Evolutionary conservation across 139 green algal genomes (phyloP), one percentile per base, ranked within the genome.

Genomic region (Asterochloris erici): DNA sequence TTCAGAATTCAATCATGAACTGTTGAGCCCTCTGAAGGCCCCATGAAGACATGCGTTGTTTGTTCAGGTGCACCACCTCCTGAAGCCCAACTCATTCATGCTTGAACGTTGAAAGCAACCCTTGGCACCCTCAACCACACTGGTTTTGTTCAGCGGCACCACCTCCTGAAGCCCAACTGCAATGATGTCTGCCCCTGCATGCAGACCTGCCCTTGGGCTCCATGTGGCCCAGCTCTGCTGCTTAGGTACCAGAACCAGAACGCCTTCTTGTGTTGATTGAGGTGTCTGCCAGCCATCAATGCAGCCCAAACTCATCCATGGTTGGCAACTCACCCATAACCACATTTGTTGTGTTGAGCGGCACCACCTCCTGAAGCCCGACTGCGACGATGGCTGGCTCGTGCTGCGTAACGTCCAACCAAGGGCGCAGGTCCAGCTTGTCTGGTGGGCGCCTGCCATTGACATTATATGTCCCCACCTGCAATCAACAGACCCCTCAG

Each of bases 301-400:
- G n/a, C n/a, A n/a, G n/a, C n/a, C n/a, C n/a, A n/a, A n/a, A n/a
- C n/a, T n/a, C n/a, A n/a, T n/a, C n/a, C n/a, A n/a, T n/a, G n/a
- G n/a, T 1, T 47, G 69, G 76, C 24, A 24, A 16, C 82, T 12
- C 61, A 83, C 89, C 90, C 63, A 86, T 90, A 63, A 95, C 90
- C 11, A 97, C 91, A 77, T 94, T 96, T 76, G 87, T 84, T 6
- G 93, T 90, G 63, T 82, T 94, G 16, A 98, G 83, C 9, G 93
- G 92, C 73, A 98, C 92, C 14, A 96, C 81, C 87, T 98, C 95
- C 83, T 97, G 92, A 68, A 98, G 97, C 14, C 91, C 93, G 0
- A 96, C 73, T 0, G 86, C 91, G 17, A 94, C 82, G 12, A 97
- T 86, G 82, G 95, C 92, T 15, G 90, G 79, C 0, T 62, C 81